Base-by-base conservation (phyloP, 805 yeast genomes). In the Hagleromyces aurorensis region DNA sequence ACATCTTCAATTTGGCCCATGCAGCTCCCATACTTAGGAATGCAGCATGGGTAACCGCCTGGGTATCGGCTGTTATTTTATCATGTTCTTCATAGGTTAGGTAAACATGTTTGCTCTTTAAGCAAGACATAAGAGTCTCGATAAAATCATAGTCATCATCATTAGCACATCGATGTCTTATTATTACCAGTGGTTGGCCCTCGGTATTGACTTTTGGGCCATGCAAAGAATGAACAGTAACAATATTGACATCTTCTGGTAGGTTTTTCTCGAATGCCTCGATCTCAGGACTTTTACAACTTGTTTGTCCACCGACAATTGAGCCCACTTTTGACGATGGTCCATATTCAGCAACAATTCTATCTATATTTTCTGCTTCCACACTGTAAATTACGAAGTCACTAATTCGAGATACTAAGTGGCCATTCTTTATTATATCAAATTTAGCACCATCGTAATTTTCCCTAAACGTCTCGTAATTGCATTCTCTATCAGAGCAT, bases 31-130 rank as follows among this genome's bases (percentile, higher is more conserved):
- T 91, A 33, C 93, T 78, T 36, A 91, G 63, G 50, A 91, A 91
- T 0, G 96, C 97, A 8, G 96, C 96, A 53, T 91, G 98, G 0
- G 98, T 91, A 11, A 89, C 95, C 0, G 97, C 97, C 56, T 91
- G 98, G 2, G 97, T 91, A 54, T 91, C 98, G 0, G 98, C 98
- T 1, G 98, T 89, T 39, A 91, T 89, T 45, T 70, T 73, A 55
- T 91, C 98, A 54, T 91, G 98, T 51, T 87, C 87, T 30, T 72
- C 67, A n/a, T 91, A 94, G 0, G 84, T 67, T 18, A 91, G 64
- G 32, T 75, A 68, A 15, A 86, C 96, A 19, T 71, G 65, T 40
- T 79, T 80, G 8, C 96, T 84, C 17, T 80, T 64, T 29, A 91
- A 67, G 50, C 94, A 83, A 4, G 78, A 61, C 36, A 87, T 66